Percentiles rank a stretch among this genome's conserved stretches.
These are phyloP conservation scores for Dothistroma pini DNA, from an alignment of 2,329 filamentous ascomycete species.

Conservation along the genomic window DNA sequence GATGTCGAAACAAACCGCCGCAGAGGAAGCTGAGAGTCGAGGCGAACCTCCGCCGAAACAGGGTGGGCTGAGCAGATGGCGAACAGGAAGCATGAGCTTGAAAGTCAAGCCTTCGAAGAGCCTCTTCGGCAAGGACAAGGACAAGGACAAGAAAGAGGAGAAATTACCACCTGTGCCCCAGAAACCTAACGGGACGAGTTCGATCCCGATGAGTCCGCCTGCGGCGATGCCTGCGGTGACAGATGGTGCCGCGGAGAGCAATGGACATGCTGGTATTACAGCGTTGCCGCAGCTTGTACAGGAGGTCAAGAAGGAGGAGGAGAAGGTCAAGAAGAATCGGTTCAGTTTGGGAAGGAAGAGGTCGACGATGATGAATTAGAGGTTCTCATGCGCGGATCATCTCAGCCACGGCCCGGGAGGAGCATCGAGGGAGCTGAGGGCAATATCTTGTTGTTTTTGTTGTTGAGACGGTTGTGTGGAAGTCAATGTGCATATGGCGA, in stretches of 20 bases:
- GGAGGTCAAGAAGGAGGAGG: slow-evolving; percentile 20
- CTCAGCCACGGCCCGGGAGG: not conserved
- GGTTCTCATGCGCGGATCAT: not conserved
- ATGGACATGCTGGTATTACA: not conserved
- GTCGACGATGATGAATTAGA: slow-evolving; percentile 39
- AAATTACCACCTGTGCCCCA: slow-evolving; percentile 26
- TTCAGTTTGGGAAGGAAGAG: slow-evolving; percentile 72
- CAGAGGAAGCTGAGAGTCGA: slow-evolving; percentile 46
- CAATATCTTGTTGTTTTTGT: not conserved
- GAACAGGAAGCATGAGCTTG: slow-evolving; percentile 69
- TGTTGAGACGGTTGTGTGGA: not conserved
- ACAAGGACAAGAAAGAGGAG: slow-evolving; percentile 40
- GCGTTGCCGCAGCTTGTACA: slow-evolving; percentile 1
- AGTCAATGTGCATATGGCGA: slow-evolving; percentile 2
- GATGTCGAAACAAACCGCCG: slow-evolving; percentile 61
- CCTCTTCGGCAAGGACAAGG: slow-evolving; percentile 50
- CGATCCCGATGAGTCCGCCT: not conserved
- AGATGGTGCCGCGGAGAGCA: not conserved
- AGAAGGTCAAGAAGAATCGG: slow-evolving; percentile 54
- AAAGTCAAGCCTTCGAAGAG: slow-evolving; percentile 59
- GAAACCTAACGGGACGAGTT: slow-evolving; percentile 17
- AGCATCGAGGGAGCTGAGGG: not conserved
- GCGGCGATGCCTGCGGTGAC: not conserved
- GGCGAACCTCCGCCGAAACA: slow-evolving; percentile 21
- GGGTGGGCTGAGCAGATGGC: slow-evolving; percentile 60